Evolutionary conservation across 2,329 filamentous ascomycete species (phyloP), one percentile per base, ranked within the genome.

Genomic region (Fusarium musae): DNA sequence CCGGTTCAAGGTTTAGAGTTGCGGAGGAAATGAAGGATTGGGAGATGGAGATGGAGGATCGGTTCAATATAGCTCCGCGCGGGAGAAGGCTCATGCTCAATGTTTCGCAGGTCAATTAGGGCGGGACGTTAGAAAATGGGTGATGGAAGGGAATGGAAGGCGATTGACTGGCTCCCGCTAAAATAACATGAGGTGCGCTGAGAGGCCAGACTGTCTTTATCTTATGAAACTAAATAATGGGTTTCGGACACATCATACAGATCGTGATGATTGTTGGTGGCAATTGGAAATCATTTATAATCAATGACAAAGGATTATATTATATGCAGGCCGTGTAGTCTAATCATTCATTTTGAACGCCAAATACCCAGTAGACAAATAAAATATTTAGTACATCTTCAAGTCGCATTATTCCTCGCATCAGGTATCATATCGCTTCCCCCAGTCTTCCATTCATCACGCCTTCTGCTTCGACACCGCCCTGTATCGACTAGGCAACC

Each of bases 401-500:
- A 15, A 28, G 21, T 49, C 30, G 19, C 30, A n/a, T 47, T 36
- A n/a, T 12, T 21, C 26, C 36, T 16, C 10, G 43, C 26, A 4
- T 50, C 32, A 30, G 56, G 34, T 30, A 50, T 59, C 34, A 59
- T 50, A 7, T 26, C 17, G 23, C 42, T 49, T 12, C 54, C 28
- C 12, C 11, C 5, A 16, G 5, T 28, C 12, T 28, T 5, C 9
- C 36, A 1, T 37, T 9, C 4, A 5, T 54, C 13, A 71, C 32
- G 54, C 59, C n/a, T 50, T 61, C 10, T 49, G 32, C 56, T 60
- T 72, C 5, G 69, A 66, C 0, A 72, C 70, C 11, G 64, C 40
- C 9, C 70, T 66, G 7, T 72, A 72, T 9, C 70, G 56, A 16
- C 70, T 72, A 3, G 70, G 70, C 9, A 72, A 32, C 5, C 70